Conservation (phyloP, 139 green algal species). For the Coelastrella sp. region DNA sequence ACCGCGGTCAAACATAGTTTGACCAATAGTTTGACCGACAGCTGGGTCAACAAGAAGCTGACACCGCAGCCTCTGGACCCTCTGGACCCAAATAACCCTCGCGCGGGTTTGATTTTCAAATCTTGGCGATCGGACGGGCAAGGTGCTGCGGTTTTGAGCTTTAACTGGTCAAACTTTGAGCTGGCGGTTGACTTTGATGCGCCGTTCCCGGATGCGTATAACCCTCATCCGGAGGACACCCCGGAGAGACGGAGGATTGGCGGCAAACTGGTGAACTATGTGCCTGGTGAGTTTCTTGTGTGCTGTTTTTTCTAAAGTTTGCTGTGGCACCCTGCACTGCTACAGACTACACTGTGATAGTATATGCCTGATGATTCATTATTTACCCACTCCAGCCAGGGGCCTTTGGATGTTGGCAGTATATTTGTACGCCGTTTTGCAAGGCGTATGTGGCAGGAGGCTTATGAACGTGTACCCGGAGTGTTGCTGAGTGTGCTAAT, state of each 20-base stretch:
- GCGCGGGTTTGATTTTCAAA: constrained; percentile 66
- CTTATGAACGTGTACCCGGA: too few species aligned
- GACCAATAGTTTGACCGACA: neutral
- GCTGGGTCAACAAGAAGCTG: neutral
- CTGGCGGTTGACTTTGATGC: constrained; percentile 62
- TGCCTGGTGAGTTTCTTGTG: neutral
- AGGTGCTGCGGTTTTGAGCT: constrained; percentile 77
- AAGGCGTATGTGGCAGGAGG: too few species aligned
- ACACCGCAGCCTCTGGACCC: neutral
- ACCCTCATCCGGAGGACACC: constrained; percentile 29
- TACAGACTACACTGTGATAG: too few species aligned
- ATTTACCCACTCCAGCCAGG: too few species aligned
- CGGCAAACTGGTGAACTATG: neutral
- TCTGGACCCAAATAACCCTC: neutral
- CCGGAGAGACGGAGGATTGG: constrained; percentile 14
- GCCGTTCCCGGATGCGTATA: constrained; percentile 5
- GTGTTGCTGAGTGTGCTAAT: too few species aligned
- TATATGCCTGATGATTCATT: too few species aligned
- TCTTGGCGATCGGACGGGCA: constrained; percentile 70
- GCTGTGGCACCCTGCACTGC: too few species aligned
- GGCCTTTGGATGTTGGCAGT: too few species aligned
- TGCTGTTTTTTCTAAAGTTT: too few species aligned
- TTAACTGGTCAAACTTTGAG: constrained; percentile 66
- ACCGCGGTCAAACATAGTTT: neutral
- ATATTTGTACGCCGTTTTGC: too few species aligned